Conservation (phyloP, 257 asterid species). For the Datura wrightii region DNA sequence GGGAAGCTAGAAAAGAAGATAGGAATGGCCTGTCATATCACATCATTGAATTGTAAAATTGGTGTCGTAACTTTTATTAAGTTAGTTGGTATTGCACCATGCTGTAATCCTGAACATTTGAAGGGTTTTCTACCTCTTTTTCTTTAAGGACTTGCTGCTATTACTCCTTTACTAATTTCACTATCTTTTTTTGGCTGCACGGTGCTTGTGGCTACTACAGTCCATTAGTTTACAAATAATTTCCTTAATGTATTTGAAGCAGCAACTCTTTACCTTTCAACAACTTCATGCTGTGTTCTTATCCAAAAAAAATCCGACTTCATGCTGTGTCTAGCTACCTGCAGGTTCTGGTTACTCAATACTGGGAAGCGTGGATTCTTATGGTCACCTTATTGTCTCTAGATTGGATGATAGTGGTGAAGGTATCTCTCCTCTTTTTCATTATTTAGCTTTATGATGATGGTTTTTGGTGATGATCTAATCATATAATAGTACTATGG, state of each 20-base stretch:
- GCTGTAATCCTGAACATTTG: neutral
- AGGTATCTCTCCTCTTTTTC: conserved; percentile 45
- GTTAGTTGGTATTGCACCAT: neutral
- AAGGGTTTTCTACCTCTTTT: neutral
- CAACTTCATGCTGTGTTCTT: conserved; percentile 17
- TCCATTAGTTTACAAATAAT: neutral
- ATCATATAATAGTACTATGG: too few relatives aligned
- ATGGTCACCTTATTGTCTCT: conserved; percentile 88
- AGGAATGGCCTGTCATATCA: neutral
- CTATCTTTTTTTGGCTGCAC: neutral
- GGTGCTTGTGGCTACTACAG: neutral
- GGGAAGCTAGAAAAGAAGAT: neutral
- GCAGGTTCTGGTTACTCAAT: conserved; percentile 64
- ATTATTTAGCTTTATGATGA: conserved; percentile 1
- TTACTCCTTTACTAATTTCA: neutral
- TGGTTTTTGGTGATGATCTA: neutral
- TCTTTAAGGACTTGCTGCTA: neutral
- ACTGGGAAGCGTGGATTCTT: conserved; percentile 91
- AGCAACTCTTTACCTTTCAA: conserved; percentile 5
- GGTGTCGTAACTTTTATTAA: neutral
- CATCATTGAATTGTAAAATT: neutral
- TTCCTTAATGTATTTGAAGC: conserved; percentile 16
- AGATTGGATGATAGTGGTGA: conserved; percentile 57
- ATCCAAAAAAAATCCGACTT: neutral
- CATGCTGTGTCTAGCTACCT: conserved; percentile 29